A percentile compares a stretch with the other conserved stretches of the same genome.
phyloP scores from a whole-genome alignment of 2,329 filamentous ascomycete species.

The Pseudogymnoascus sp. region DNA sequence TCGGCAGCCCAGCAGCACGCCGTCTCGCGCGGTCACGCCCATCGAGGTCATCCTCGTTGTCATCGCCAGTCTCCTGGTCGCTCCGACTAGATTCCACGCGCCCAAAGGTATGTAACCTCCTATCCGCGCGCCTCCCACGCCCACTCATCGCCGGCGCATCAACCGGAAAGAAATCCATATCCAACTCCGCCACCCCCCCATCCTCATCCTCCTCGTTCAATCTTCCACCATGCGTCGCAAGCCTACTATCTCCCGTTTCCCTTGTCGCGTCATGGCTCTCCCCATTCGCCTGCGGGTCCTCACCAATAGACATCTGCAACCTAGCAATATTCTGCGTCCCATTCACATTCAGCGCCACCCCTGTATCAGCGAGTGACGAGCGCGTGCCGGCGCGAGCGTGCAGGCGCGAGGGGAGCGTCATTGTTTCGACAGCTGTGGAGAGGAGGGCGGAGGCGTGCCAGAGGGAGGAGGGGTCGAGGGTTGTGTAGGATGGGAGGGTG shows the following conservation, averaged over 20 bases:
- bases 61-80: neutral
- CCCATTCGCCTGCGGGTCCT: constrained; percentile 14
- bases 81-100: constrained; percentile 28
- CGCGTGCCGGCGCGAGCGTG: constrained; percentile 35
- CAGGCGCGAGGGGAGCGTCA: constrained; percentile 67
- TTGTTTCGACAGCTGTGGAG: constrained; percentile 66
- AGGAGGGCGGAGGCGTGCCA: constrained; percentile 80
- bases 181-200: constrained; percentile 22
- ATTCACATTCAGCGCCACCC: constrained; percentile 60
- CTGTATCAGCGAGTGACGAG: constrained; percentile 50
- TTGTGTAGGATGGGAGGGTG: constrained; percentile 46
- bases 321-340: constrained; percentile 74
- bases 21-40: constrained; percentile 26
- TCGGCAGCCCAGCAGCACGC: constrained; percentile 25
- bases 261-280: constrained; percentile 6
- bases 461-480: constrained; percentile 51
- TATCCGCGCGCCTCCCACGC: constrained; percentile 20
- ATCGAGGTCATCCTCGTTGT: constrained; percentile 19
- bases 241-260: constrained; percentile 15
- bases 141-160: constrained; percentile 16
- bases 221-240: constrained; percentile 32
- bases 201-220: constrained; percentile 19
- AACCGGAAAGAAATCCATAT: constrained; percentile 29
- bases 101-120: constrained; percentile 30
- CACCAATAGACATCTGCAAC: constrained; percentile 51